Conservation (phyloP, 2,329 filamentous ascomycete species). For the Aureobasidium vineae region DNA sequence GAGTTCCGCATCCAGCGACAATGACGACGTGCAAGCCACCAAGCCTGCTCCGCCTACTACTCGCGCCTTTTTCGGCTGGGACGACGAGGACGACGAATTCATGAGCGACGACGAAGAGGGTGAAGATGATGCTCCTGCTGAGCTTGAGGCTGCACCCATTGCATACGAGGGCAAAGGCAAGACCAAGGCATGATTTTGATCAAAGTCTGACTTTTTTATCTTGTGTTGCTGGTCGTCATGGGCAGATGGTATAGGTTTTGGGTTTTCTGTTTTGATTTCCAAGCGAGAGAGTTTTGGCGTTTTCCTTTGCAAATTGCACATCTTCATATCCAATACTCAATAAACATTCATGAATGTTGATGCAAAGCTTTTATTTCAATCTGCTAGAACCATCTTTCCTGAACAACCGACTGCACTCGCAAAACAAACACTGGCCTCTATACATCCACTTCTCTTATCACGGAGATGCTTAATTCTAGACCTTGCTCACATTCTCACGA, state of each 20-base stretch:
- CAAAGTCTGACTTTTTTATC: not conserved
- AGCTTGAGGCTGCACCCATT: conserved; percentile 19
- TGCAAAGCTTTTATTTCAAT: not conserved
- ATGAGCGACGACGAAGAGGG: conserved; percentile 50
- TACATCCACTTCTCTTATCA: too few relatives aligned
- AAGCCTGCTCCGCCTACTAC: conserved; percentile 31
- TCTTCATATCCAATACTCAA: not conserved
- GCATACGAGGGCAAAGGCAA: conserved; percentile 37
- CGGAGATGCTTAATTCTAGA: too few relatives aligned
- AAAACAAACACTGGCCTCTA: too few relatives aligned
- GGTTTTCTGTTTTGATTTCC: not conserved
- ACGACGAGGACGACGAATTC: conserved; percentile 67
- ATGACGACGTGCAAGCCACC: conserved; percentile 42
- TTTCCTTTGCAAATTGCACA: not conserved
- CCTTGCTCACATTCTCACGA: too few relatives aligned
- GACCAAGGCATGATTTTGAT: conserved; percentile 18
- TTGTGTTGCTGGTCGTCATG: not conserved
- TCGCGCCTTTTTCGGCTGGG: conserved; percentile 68
- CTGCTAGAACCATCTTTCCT: not conserved
- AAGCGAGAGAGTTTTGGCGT: conserved; percentile 9
- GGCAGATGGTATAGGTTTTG: not conserved
- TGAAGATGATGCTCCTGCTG: conserved; percentile 37
- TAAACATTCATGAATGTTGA: not conserved
- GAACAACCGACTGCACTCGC: not conserved
- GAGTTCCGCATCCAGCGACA: conserved; percentile 34